Base-by-base conservation (phyloP, 768 basidiomycete species). In the Lactarius trivialis region DNA sequence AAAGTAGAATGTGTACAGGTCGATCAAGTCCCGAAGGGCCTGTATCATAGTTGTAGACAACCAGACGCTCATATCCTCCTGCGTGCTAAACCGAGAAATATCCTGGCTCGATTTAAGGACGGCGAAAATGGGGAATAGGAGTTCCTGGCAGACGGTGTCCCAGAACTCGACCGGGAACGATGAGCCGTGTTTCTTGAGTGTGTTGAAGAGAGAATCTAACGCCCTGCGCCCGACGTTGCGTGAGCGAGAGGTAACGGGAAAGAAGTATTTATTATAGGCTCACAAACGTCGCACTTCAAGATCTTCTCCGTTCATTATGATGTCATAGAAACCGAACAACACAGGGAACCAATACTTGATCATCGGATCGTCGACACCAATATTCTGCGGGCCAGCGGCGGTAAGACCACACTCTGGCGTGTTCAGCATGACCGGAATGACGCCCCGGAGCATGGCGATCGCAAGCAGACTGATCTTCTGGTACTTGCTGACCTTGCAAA, bases 61-160 rank as follows among this genome's bases (percentile, higher is more conserved):
- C 97, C 97, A 99, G 30, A 99, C 94, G 69, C 93, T 97, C 93
- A 98, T 96, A 68, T 98, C 97, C 71, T 98, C 97, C 70, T 97
- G 93, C 5, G 93, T 95, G 72, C 81, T 90, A 77, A 98, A 98
- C 21, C 96, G 83, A 14, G 93, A 89, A 39, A 96, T 73, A 71
- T 97, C 96, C 75, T 93, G 89, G 68, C 86, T 91, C 17, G 93
- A 95, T 69, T 92, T 93, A 43, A 99, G 79, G 52, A 98, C 92
- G 0, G 94, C 91, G 71, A 99, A 99, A 66, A 99, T 98, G 0
- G 97, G 97, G 82, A 99, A 98, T 49, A 99, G 81, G 43, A 98
- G 82, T 72, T 98, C 91, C 73, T 91, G 88, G 78, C 91, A 96
- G 65, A 98, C 85, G n/a, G 88, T 93, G 70, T 97, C 92, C 97